Evolutionary conservation across 1,139 yeast species (phyloP), one percentile per base, ranked within the genome.

Genomic region (Pichia sp.): DNA sequence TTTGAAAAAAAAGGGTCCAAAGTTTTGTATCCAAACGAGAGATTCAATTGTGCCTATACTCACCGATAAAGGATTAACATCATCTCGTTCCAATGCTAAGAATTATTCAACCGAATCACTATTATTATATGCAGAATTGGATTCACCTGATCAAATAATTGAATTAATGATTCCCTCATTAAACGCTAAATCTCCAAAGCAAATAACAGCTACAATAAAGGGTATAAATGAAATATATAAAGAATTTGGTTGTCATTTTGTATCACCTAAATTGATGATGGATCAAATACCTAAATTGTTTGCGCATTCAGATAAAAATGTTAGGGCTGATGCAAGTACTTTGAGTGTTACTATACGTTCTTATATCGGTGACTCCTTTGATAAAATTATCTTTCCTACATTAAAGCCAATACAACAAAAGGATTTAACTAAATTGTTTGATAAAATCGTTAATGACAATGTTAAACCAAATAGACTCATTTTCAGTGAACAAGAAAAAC

Each of bases 331-430:
- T 60, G 79, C 96, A 2, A 76, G 83, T 9, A 73, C 74, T 43
- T 70, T 92, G 54, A 73, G 90, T 0, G 79, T 87, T 3, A 88
- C 82, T 52, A 62, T 90, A 26, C 82, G 83, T 63, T 77, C 79
- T 53, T 86, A 95, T 86, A 75, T 85, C 64, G 95, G 94, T 4
- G 79, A 73, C 27, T 71, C 80, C 0, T 69, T 88, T 44, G 79
- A 80, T 45, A 71, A 75, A 15, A 64, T 80, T 0, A 67, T 89
- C 39, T 77, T 89, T 51, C 78, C 84, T 2, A 81, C 80, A 30
- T 72, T 92, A 63, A 92, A 92, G 62, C 96, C 97, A 0, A 88
- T 89, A 15, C 97, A 92, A 64, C 94, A 88, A 65, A 86, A 84
- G 57, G 98, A 92, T 59, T 72, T 94, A 51, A 74, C 80, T 4